Percentiles rank a stretch among this genome's conserved stretches.
Conservation (phyloP, 495 filamentous ascomycete genomes). For the Penicillium goetzii region DNA sequence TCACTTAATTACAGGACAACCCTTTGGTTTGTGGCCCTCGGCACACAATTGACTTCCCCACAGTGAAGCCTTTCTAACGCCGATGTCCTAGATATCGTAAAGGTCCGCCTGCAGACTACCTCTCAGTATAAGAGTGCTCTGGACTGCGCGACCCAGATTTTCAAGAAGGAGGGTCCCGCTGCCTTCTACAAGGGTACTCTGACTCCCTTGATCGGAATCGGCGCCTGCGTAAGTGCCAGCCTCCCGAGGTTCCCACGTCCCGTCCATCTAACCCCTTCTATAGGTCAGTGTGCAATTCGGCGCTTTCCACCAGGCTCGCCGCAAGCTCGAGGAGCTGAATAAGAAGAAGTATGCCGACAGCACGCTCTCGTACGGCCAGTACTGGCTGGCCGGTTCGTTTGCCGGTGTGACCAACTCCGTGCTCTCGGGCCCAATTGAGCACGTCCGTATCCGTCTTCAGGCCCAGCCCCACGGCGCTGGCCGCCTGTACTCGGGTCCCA, state of each 20-base stretch:
- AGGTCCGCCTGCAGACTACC: slow-evolving; percentile 93
- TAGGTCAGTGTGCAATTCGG: slow-evolving; percentile 94
- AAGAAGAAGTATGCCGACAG: slow-evolving; percentile 53
- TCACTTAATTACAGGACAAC: slow-evolving; percentile 68
- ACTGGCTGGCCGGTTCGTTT: slow-evolving; percentile 88
- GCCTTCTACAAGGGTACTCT: slow-evolving; percentile 99
- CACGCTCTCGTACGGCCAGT: slow-evolving; percentile 75
- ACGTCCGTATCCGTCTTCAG: slow-evolving; percentile 96
- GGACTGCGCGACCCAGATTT: slow-evolving; percentile 80
- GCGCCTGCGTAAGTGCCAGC: slow-evolving; percentile 73
- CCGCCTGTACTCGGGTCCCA: slow-evolving; percentile 79
- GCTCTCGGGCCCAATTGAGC: slow-evolving; percentile 92
- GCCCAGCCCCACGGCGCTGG: slow-evolving; percentile 87
- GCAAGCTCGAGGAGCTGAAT: slow-evolving; percentile 78
- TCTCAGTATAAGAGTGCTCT: slow-evolving; percentile 77
- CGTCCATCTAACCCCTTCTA: slow-evolving; percentile 17
- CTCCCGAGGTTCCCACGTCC: not conserved
- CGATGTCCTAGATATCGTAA: slow-evolving; percentile 79
- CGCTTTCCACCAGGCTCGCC: slow-evolving; percentile 90
- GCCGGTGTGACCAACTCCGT: slow-evolving; percentile 89
- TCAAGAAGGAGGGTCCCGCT: slow-evolving; percentile 80
- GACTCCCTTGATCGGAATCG: slow-evolving; percentile 94
- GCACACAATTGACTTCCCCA: slow-evolving; percentile 7
- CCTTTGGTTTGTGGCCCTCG: slow-evolving; percentile 65
- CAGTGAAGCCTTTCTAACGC: slow-evolving; percentile 24